Conservation (phyloP, 73 alveolate species). For the Blepharisma japonicum region DNA sequence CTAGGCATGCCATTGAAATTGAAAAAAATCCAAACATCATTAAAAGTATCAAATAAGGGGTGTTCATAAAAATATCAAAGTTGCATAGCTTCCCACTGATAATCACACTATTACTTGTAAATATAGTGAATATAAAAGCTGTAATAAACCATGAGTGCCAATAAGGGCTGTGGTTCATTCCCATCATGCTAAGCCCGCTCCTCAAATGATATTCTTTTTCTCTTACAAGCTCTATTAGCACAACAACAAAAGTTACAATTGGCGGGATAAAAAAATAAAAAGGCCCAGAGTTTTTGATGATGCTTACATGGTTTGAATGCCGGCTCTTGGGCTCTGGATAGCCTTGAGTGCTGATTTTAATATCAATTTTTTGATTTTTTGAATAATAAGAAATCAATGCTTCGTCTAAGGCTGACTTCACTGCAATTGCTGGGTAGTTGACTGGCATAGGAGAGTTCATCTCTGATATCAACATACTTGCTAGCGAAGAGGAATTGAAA, state of each 20-base stretch:
- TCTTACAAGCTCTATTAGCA: conserved; percentile 63
- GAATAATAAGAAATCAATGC: conserved; percentile 39
- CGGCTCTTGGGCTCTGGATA: conserved; percentile 66
- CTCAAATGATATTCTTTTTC: conserved; percentile 76
- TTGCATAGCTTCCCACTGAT: conserved; percentile 37
- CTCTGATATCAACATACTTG: conserved; percentile 52
- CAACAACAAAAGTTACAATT: conserved; percentile 52
- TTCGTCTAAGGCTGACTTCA: conserved; percentile 66
- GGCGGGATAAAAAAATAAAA: conserved; percentile 69
- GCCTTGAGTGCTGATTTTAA: conserved; percentile 42
- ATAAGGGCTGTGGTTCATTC: conserved; percentile 51
- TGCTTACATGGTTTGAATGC: conserved; percentile 44
- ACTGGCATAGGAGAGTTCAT: conserved; percentile 53
- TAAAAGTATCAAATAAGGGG: conserved; percentile 55
- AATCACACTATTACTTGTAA: conserved; percentile 37
- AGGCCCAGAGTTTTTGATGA: conserved; percentile 71
- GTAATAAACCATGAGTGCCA: conserved; percentile 62
- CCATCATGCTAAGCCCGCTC: conserved; percentile 66
- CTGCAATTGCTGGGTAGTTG: conserved; percentile 54
- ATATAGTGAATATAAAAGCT: conserved; percentile 35
- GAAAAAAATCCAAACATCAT: conserved; percentile 42
- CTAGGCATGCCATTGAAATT: conserved; percentile 38
- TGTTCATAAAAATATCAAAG: conserved; percentile 50
- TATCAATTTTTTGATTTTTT: neutral
- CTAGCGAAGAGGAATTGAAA: conserved; percentile 63